These are phyloP conservation scores for Mycosphaerella sp. DNA, from an alignment of 2,329 filamentous ascomycete species.

Conservation along the genomic window DNA sequence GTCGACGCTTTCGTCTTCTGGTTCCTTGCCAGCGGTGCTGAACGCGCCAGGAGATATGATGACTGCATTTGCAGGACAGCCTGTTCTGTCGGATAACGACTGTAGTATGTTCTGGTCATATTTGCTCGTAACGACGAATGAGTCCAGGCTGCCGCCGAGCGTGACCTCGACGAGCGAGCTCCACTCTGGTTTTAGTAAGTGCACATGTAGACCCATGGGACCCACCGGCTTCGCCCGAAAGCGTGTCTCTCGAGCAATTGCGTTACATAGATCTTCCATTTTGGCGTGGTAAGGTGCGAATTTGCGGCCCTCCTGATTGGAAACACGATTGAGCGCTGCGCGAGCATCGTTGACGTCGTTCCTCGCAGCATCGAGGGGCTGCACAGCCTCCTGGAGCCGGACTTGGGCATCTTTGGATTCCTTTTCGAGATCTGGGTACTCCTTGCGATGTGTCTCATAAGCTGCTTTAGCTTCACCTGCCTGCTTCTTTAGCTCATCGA, in stretches of 20 bases:
- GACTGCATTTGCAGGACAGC: conserved; percentile 59
- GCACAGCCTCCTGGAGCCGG: conserved; percentile 27
- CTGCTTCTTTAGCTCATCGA: conserved; percentile 43
- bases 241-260: conserved; percentile 62
- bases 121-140: conserved; percentile 76
- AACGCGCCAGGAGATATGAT: conserved; percentile 56
- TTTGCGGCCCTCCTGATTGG: conserved; percentile 51
- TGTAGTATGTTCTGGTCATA: conserved; percentile 65
- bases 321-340: background rate
- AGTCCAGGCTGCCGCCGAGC: conserved; percentile 63
- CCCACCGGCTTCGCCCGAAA: conserved; percentile 73
- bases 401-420: conserved; percentile 35
- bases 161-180: conserved; percentile 71
- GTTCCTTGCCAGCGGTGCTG: conserved; percentile 63
- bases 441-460: conserved; percentile 40
- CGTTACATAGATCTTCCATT: conserved; percentile 58
- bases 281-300: conserved; percentile 59
- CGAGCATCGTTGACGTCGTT: background rate
- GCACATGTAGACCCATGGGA: conserved; percentile 73
- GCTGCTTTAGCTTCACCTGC: conserved; percentile 41
- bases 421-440: conserved; percentile 33
- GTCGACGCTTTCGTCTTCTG: conserved; percentile 57
- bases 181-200: conserved; percentile 74
- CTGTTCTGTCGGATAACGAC: conserved; percentile 1
- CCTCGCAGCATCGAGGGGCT: conserved; percentile 26